Base-by-base conservation (phyloP, 106 monocot genomes). In the Acanthochlamys bracteata region DNA sequence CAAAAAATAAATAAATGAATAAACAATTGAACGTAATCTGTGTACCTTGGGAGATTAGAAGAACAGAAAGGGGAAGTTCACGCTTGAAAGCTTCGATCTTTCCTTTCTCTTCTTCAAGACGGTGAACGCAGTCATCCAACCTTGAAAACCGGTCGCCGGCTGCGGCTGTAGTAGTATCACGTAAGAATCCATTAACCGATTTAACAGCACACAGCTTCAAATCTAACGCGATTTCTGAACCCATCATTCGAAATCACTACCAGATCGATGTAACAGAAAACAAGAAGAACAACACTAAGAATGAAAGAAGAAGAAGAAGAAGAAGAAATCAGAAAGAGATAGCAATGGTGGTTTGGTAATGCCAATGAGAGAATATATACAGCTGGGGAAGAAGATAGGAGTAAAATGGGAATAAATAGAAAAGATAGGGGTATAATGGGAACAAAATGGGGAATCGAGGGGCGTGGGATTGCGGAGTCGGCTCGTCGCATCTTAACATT, bases 1-100 rank as follows among this genome's bases (percentile, higher is more conserved):
- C 42, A 58, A 27, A 4, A 59, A 46, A 19, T 26, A 20, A 68
- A 23, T 27, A 11, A 10, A 33, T 26, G 13, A 67, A 20, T 47
- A 10, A 42, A 53, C 20, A 10, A 17, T 8, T 11, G 25, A 10
- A 15, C 20, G 39, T 3, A 54, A 4, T 11, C 19, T 12, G 16
- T 15, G 0, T 25, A 62, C 64, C 67, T 25, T 69, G 42, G 41
- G 25, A 27, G 57, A 45, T 55, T 54, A 89, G 77, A 55, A 65
- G 66, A 54, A 76, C 65, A 66, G 76, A 85, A 58, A 89, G 64
- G 20, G 89, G 89, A 24, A 93, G 85, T 76, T 93, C 93, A 33
- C 89, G 75, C 39, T 79, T 81, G 72, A 93, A 93, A 39, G 78
- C 78, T 17, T 93, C 80, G 64, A 93, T 89, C 78, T 89, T 93